Conservation (phyloP, 2,329 filamentous ascomycete species). For the Sordariomycetes sp. region DNA sequence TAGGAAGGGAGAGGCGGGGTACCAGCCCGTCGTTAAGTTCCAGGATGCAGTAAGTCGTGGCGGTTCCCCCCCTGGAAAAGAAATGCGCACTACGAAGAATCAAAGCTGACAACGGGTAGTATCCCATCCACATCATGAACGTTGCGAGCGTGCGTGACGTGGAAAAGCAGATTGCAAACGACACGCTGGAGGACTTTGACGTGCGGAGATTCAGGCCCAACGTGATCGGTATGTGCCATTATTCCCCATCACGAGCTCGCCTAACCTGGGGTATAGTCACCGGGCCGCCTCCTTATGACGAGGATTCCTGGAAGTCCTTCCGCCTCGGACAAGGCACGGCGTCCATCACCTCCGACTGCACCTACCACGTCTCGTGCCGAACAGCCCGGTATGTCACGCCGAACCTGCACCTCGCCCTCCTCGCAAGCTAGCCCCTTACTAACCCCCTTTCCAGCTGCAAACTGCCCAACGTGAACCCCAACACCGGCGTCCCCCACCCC, state of each 20-base stretch:
- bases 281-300: conserved; percentile 52
- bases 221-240: conserved; percentile 43
- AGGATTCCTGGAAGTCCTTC: conserved; percentile 41
- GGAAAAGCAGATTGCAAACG: conserved; percentile 41
- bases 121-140: conserved; percentile 59
- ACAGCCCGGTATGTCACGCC: neutral
- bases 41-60: conserved; percentile 7
- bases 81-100: neutral
- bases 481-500: conserved; percentile 42
- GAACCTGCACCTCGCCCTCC: neutral
- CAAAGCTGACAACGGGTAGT: conserved; percentile 27
- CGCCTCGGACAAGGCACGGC: conserved; percentile 35
- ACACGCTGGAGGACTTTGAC: conserved; percentile 39
- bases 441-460: conserved; percentile 38
- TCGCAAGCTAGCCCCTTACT: conserved; percentile 3
- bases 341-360: conserved; percentile 28
- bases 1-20: conserved; percentile 43
- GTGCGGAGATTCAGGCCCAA: conserved; percentile 60
- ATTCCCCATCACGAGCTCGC: neutral
- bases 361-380: conserved; percentile 7
- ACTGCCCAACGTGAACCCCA: conserved; percentile 58
- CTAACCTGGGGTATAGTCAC: conserved; percentile 31
- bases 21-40: conserved; percentile 56
- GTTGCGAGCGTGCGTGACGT: conserved; percentile 53
- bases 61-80: neutral